These are phyloP conservation scores for Hydrangea macrophylla DNA, from an alignment of 148 eudicot genomes.

Conservation along the genomic window DNA sequence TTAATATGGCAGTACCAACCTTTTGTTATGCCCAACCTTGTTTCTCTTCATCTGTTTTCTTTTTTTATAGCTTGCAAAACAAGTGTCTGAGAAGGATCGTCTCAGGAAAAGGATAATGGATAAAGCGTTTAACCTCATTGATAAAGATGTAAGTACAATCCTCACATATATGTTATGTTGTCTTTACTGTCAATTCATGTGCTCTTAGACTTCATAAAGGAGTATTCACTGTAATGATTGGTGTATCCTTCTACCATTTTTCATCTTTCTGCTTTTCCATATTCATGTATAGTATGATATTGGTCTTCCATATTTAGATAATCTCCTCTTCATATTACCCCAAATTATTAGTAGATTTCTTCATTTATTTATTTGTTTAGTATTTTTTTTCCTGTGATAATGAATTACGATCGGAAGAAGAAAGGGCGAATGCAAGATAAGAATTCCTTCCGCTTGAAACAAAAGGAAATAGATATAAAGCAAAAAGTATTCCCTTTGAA, in stretches of 20 bases:
- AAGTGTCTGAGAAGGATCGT: slow-evolving; percentile 63
- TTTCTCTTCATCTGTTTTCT: slow-evolving; percentile 10
- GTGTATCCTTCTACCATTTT: background rate
- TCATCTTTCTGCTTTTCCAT: background rate
- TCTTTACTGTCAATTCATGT: background rate
- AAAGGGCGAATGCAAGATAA: no score
- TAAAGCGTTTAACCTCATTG: slow-evolving; percentile 76
- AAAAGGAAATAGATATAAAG: no score
- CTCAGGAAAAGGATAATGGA: slow-evolving; percentile 54
- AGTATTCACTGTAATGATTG: background rate
- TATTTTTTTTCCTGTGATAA: no score
- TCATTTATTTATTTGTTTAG: no score
- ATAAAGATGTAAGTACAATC: slow-evolving; percentile 44
- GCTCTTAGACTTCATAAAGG: background rate
- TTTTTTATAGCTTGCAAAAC: slow-evolving; percentile 75
- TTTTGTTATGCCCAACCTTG: background rate
- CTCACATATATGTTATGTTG: background rate
- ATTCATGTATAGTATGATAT: background rate
- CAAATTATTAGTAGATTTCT: no score
- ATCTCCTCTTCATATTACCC: background rate
- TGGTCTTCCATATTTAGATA: background rate
- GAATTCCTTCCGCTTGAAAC: no score
- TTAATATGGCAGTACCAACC: background rate
- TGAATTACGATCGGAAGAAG: no score
- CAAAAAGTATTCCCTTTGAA: no score